These are phyloP conservation scores for Vigna trinervia DNA, from an alignment of 306 rosid genomes.

Conservation along the genomic window DNA sequence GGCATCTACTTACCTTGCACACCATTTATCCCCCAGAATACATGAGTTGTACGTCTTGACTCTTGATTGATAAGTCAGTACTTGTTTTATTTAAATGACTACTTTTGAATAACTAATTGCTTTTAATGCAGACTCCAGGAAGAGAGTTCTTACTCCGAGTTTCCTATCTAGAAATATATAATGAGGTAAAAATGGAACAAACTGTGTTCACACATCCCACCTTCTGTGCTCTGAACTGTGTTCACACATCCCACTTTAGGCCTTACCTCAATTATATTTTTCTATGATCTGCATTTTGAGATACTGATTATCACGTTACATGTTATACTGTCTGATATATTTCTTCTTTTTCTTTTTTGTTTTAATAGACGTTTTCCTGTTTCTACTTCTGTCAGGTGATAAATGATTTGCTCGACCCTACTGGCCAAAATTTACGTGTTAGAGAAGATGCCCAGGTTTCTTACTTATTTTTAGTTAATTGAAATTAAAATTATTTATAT, in stretches of 20 bases:
- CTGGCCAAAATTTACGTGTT: conserved; percentile 99
- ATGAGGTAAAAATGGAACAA: conserved; percentile 70
- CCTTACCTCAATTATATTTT: conserved; percentile 36
- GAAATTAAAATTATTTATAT: conserved; percentile 16
- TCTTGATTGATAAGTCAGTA: conserved; percentile 6
- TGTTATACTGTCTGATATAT: not conserved
- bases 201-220: not conserved
- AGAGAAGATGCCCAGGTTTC: conserved; percentile 99
- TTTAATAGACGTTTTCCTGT: conserved; percentile 40
- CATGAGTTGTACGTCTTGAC: conserved; percentile 19
- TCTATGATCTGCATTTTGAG: conserved; percentile 8
- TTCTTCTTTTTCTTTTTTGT: not conserved
- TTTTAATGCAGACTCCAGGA: conserved; percentile 89
- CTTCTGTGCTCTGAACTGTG: conserved; percentile 34
- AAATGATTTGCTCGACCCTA: conserved; percentile 99
- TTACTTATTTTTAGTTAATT: conserved; percentile 36
- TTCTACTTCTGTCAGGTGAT: conserved; percentile 76
- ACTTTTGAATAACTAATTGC: conserved; percentile 37
- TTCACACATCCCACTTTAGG: not conserved
- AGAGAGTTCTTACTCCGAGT: conserved; percentile 97
- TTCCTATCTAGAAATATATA: conserved; percentile 95
- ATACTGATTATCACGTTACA: conserved; percentile 13
- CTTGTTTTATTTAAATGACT: not conserved
- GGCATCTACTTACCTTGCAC: conserved; percentile 23
- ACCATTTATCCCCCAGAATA: not conserved